These are phyloP conservation scores for Multifurca ochricompacta DNA, from an alignment of 768 basidiomycete genomes.

Conservation along the genomic window DNA sequence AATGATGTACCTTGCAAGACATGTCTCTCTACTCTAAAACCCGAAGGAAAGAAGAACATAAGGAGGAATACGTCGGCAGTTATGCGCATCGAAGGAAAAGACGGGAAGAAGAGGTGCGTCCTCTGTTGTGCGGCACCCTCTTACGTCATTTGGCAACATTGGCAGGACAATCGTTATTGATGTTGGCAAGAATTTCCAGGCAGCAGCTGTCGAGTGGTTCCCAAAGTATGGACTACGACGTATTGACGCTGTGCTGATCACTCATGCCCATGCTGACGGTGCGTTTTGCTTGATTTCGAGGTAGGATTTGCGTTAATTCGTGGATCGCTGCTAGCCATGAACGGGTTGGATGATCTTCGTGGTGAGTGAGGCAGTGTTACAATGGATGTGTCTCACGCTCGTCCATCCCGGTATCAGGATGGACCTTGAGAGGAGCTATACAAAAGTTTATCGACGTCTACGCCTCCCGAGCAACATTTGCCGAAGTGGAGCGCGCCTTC, in stretches of 20 bases:
- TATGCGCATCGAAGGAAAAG: slow-evolving; percentile 39
- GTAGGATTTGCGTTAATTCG: background rate
- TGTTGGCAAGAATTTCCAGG: slow-evolving; percentile 78
- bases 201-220: slow-evolving; percentile 46
- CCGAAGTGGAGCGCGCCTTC: slow-evolving; percentile 61
- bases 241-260: slow-evolving; percentile 72
- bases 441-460: slow-evolving; percentile 73
- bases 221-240: slow-evolving; percentile 66
- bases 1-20: slow-evolving; percentile 46
- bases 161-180: slow-evolving; percentile 72
- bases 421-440: slow-evolving; percentile 61
- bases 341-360: slow-evolving; percentile 84
- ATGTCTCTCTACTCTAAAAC: slow-evolving; percentile 57
- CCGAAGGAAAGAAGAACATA: slow-evolving; percentile 75
- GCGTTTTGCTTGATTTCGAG: slow-evolving; percentile 11
- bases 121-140: background rate
- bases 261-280: slow-evolving; percentile 85
- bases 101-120: slow-evolving; percentile 45
- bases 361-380: slow-evolving; percentile 35
- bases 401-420: slow-evolving; percentile 37
- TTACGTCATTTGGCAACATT: background rate
- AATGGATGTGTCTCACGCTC: background rate
- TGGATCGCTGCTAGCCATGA: slow-evolving; percentile 49
- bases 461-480: slow-evolving; percentile 54
- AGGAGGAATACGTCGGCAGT: slow-evolving; percentile 77